Evolutionary conservation across 129 eudicot genomes (phyloP).

Genomic region (carrot (Daucus carota)): DNA sequence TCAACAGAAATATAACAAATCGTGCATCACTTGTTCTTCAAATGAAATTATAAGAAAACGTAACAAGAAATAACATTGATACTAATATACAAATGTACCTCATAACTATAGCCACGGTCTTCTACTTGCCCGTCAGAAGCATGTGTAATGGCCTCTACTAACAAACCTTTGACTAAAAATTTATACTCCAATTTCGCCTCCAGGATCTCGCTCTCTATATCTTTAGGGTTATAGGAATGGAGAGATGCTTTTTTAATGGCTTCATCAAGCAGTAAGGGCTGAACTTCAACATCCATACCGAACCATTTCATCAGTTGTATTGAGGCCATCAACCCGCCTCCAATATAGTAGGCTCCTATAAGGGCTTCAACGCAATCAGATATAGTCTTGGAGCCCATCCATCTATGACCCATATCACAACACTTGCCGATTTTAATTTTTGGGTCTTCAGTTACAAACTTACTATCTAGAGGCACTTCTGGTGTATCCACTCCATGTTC

Average conservation of each 20-base stretch:
- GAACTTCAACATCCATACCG: slow-evolving; percentile 48
- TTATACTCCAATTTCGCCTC: slow-evolving; percentile 61
- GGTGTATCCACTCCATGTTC: slow-evolving; percentile 52
- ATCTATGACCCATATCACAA: slow-evolving; percentile 84
- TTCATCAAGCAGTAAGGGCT: slow-evolving; percentile 45
- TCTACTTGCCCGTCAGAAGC: slow-evolving; percentile 40
- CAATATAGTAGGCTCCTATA: slow-evolving; percentile 87
- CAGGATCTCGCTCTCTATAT: slow-evolving; percentile 35
- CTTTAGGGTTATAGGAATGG: slow-evolving; percentile 39
- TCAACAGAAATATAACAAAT: background rate
- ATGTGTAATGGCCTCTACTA: slow-evolving; percentile 85
- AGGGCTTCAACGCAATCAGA: slow-evolving; percentile 95
- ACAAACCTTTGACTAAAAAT: slow-evolving; percentile 58
- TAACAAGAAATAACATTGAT: background rate
- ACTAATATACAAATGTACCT: slow-evolving; percentile 29
- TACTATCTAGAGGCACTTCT: slow-evolving; percentile 57
- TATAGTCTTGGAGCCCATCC: slow-evolving; percentile 86
- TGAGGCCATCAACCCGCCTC: slow-evolving; percentile 66
- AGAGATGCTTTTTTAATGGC: slow-evolving; percentile 59
- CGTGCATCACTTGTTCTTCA: background rate
- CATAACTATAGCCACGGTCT: slow-evolving; percentile 53
- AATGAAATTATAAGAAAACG: background rate
- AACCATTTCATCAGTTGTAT: slow-evolving; percentile 78
- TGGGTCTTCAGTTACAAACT: slow-evolving; percentile 37
- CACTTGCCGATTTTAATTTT: slow-evolving; percentile 45